phyloP scores from a whole-genome alignment of 345 rosid species.

The Eucalyptus rudis region DNA sequence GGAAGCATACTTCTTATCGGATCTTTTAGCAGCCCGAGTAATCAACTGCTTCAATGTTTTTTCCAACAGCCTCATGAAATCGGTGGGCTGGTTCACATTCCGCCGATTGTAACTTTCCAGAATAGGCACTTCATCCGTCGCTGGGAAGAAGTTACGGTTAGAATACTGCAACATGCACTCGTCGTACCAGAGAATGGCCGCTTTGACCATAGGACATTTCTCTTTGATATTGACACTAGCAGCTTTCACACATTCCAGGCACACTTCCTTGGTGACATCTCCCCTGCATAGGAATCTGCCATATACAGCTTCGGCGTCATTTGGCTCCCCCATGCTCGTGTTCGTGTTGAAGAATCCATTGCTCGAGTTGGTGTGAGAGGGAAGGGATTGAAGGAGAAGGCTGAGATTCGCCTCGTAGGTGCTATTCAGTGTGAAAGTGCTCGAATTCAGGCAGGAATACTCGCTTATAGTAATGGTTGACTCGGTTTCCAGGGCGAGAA shows the following conservation, averaged over 20 bases:
- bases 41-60: too few relatives aligned
- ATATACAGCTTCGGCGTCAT: background rate
- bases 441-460: background rate
- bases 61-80: too few relatives aligned
- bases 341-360: background rate
- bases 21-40: too few relatives aligned
- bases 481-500: background rate
- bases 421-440: background rate
- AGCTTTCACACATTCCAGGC: background rate
- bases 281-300: conserved; percentile 1
- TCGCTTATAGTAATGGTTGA: background rate
- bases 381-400: background rate
- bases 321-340: background rate
- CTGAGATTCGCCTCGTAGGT: background rate
- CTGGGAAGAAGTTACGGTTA: too few relatives aligned
- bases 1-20: too few relatives aligned
- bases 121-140: too few relatives aligned
- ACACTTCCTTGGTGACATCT: background rate
- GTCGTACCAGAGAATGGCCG: too few relatives aligned
- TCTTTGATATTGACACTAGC: background rate
- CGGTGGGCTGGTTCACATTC: too few relatives aligned
- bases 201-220: too few relatives aligned
- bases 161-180: too few relatives aligned
- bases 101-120: too few relatives aligned
- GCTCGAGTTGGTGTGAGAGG: background rate